A percentile compares a stretch with the other conserved stretches of the same genome.
phyloP scores from a whole-genome alignment of 1,284 basidiomycete genomes.

The Fistulinella staudtii region DNA sequence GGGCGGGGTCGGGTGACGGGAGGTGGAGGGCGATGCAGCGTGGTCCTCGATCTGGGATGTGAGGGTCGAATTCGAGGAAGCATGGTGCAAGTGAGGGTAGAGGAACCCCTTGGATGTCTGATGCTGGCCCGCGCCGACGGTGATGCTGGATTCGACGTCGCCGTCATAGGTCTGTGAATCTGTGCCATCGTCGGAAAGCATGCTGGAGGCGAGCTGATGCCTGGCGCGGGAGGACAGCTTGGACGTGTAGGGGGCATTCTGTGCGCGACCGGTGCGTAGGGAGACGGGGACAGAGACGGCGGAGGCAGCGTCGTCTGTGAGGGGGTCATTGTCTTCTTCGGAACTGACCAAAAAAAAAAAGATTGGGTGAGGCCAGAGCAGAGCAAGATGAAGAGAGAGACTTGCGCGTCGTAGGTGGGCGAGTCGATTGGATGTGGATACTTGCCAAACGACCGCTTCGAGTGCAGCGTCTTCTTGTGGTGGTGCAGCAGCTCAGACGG shows the following conservation, averaged over 20 bases:
- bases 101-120: conserved; percentile 31
- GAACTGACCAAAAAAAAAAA: conserved; percentile 50
- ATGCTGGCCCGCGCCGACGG: conserved; percentile 43
- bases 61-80: conserved; percentile 50
- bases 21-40: conserved; percentile 27
- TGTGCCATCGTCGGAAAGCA: conserved; percentile 67
- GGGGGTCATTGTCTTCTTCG: conserved; percentile 79
- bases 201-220: conserved; percentile 52
- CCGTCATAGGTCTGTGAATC: conserved; percentile 88
- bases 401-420: conserved; percentile 71
- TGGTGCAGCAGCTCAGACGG: conserved; percentile 26
- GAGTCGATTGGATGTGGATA: conserved; percentile 55
- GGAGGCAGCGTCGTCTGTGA: conserved; percentile 68
- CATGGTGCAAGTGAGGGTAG: conserved; percentile 36
- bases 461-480: conserved; percentile 49
- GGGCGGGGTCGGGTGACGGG: conserved; percentile 25
- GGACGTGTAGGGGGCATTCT: conserved; percentile 24
- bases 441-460: conserved; percentile 65
- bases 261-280: conserved; percentile 29
- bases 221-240: conserved; percentile 34
- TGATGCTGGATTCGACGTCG: conserved; percentile 79
- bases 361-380: too few relatives aligned
- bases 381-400: conserved; percentile 3
- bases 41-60: conserved; percentile 42
- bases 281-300: conserved; percentile 42